These are phyloP conservation scores for Leccinum insolens DNA, from an alignment of 1,284 basidiomycete genomes.

Conservation along the genomic window DNA sequence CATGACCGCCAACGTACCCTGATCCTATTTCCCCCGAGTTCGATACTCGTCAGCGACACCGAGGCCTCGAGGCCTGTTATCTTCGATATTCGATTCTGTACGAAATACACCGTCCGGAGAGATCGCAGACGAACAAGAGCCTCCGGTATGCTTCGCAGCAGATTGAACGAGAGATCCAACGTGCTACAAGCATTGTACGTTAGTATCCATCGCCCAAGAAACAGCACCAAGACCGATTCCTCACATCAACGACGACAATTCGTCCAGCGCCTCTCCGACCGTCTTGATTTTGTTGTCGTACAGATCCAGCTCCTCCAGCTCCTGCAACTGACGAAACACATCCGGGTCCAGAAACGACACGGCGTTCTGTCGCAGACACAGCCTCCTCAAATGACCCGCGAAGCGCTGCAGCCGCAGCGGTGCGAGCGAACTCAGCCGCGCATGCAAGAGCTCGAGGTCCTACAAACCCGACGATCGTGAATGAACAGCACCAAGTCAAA, in stretches of 20 bases:
- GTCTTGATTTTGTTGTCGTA: constrained; percentile 94
- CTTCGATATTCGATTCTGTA: constrained; percentile 92
- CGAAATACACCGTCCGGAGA: constrained; percentile 86
- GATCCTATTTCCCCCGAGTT: constrained; percentile 92
- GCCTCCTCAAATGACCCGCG: constrained; percentile 64
- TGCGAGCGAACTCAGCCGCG: constrained; percentile 69
- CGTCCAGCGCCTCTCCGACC: constrained; percentile 67
- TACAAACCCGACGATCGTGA: constrained; percentile 33
- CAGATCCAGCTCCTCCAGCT: constrained; percentile 88
- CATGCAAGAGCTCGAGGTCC: constrained; percentile 92
- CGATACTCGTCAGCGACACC: constrained; percentile 76
- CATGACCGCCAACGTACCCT: constrained; percentile 51
- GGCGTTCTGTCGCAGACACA: constrained; percentile 92
- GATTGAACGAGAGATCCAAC: constrained; percentile 95
- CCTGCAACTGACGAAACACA: constrained; percentile 64
- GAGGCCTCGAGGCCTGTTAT: constrained; percentile 69
- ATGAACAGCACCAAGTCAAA: neutral
- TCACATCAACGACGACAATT: constrained; percentile 70
- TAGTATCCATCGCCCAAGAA: neutral
- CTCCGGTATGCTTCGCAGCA: constrained; percentile 75
- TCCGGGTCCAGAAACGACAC: constrained; percentile 73
- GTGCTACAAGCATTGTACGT: constrained; percentile 47
- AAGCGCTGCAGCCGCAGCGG: constrained; percentile 75
- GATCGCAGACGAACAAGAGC: constrained; percentile 59
- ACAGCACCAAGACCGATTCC: neutral